Conservation (phyloP, 495 filamentous ascomycete species). For the Staphylotrichum longicolle region DNA sequence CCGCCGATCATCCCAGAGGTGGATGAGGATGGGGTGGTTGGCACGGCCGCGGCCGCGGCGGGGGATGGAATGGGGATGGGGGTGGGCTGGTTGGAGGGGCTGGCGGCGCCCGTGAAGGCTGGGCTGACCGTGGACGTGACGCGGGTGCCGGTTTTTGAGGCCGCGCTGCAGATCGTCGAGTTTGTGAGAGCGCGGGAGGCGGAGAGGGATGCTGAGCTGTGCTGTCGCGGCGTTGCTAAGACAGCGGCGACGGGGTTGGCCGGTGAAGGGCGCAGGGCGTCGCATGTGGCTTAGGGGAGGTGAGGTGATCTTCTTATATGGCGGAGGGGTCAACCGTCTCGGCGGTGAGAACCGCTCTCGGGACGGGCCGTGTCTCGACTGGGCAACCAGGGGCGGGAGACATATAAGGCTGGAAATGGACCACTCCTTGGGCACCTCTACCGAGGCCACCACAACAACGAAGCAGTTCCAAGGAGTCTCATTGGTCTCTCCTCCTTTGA, state of each 20-base stretch:
- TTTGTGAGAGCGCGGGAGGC: conserved; percentile 23
- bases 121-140: conserved; percentile 27
- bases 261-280: conserved; percentile 13
- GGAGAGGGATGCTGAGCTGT: conserved; percentile 20
- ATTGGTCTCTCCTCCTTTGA: conserved; percentile 6
- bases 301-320: neutral
- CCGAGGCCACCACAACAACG: neutral
- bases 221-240: conserved; percentile 7
- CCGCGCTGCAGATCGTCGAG: conserved; percentile 29
- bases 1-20: neutral
- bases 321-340: neutral
- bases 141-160: conserved; percentile 21
- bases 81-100: neutral
- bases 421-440: neutral
- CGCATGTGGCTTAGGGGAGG: neutral
- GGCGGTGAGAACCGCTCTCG: no score
- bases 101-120: conserved; percentile 2
- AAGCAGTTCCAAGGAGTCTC: neutral
- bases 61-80: neutral
- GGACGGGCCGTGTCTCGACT: no score
- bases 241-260: conserved; percentile 14
- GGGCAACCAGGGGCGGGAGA: neutral
- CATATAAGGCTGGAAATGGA: neutral
- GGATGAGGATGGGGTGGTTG: neutral
- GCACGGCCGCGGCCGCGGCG: no score